These are phyloP conservation scores for Saccharomycopsis schoenii DNA, from an alignment of 805 yeast genomes.

Conservation along the genomic window DNA sequence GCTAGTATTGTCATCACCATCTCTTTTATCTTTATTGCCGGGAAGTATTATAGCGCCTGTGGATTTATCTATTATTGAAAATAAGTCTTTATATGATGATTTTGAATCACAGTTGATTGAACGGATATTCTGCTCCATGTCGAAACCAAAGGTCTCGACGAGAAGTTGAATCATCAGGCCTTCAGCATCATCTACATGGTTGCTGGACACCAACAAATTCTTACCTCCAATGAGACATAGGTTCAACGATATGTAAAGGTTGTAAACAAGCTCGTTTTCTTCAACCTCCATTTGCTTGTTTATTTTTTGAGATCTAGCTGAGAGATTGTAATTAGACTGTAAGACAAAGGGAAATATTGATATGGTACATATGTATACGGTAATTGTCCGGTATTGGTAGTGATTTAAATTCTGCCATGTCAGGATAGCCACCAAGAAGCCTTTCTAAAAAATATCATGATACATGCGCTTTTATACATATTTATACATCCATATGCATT, in stretches of 20 bases:
- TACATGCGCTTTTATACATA: no score
- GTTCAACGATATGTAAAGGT: conserved; percentile 10
- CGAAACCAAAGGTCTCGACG: not conserved
- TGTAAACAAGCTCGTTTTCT: not conserved
- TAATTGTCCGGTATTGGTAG: no score
- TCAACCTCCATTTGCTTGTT: not conserved
- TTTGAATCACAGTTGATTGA: not conserved
- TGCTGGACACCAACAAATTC: conserved; percentile 13
- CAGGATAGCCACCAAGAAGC: no score
- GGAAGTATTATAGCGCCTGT: not conserved
- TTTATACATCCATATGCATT: no score
- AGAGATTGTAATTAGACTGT: no score
- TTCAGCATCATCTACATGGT: conserved; percentile 1
- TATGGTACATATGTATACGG: no score
- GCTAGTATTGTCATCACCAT: not conserved
- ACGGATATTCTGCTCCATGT: not conserved
- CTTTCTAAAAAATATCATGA: no score
- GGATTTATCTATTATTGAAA: not conserved
- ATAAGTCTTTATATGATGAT: not conserved
- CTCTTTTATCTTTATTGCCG: not conserved
- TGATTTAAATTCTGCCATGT: no score
- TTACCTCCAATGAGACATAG: conserved; percentile 13
- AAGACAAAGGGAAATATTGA: no score
- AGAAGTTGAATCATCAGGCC: conserved; percentile 8
- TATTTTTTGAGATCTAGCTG: no score